Evolutionary conservation across 257 asterid species (phyloP), one percentile per base, ranked within the genome.

Genomic region (Dorcoceras hygrometricum): DNA sequence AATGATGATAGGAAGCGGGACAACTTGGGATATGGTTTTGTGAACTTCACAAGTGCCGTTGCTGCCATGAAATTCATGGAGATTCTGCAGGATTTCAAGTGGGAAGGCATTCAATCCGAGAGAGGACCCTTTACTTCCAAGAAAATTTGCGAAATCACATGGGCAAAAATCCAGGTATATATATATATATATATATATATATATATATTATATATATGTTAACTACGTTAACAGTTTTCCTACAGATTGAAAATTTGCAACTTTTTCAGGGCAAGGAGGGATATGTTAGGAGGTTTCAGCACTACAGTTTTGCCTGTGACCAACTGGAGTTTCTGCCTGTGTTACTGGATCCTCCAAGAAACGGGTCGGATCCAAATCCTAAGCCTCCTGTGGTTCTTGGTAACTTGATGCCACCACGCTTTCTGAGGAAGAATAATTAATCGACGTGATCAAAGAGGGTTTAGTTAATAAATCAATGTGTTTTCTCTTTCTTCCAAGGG

Each of bases 81-180:
- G 4, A 0, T 57, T 2, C 66, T 86, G 0, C 27, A 72, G 2
- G 51, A 73, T 6, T 78, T 18, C 34, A 34, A 36, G 36, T 88
- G 95, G 95, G 57, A 12, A 0, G 4, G 1, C 0, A 23, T 57
- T 8, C 3, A 12, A 1, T 60, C 65, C 0, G 51, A 27, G 0
- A 29, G 51, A 0, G 76, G 77, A 0, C 1, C 8, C 0, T 20
- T 64, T 1, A 0, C 2, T 0, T 81, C 87, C 0, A 77, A 62
- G 24, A 88, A 88, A 69, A 71, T 82, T 0, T 79, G 86, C 3
- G 71, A 74, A 6, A 46, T 71, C 3, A 67, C 76, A 0, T 88
- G 95, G 95, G 95, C 95, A 0, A 67, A 66, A 26, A 57, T 83
- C 29, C 95, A 87, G 84, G 95, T 84, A 1, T 18, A 6, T 0